Evolutionary conservation across 2,329 filamentous ascomycete genomes (phyloP).

Genomic region (Xylariaceae sp.): DNA sequence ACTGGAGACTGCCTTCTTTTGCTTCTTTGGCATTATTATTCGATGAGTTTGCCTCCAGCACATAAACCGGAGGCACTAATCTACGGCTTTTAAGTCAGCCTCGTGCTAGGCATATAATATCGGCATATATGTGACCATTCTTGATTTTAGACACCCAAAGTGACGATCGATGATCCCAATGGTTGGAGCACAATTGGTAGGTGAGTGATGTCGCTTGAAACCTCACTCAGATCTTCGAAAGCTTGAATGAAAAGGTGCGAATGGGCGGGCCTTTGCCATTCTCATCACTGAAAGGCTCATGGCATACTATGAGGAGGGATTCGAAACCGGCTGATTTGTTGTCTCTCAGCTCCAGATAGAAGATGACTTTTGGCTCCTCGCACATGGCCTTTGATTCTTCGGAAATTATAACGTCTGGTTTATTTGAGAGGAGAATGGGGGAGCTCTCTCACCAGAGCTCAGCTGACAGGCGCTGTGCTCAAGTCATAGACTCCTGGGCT

Average conservation of each 20-base stretch:
- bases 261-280: conserved; percentile 5
- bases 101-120: conserved; percentile 10
- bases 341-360: conserved; percentile 8
- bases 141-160: conserved; percentile 7
- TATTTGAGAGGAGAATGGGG: conserved; percentile 7
- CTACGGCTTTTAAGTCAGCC: conserved; percentile 5
- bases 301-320: conserved; percentile 6
- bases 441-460: conserved; percentile 8
- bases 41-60: too few species aligned
- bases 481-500: neutral
- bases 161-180: conserved; percentile 9
- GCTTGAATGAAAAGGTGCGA: conserved; percentile 8
- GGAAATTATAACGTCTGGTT: conserved; percentile 6
- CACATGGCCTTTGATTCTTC: conserved; percentile 2
- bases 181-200: conserved; percentile 6
- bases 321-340: conserved; percentile 8
- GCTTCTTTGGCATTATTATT: too few species aligned
- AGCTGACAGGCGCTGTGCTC: conserved; percentile 5
- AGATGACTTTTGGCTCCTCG: conserved; percentile 5
- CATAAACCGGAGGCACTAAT: too few species aligned
- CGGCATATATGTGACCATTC: conserved; percentile 7
- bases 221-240: conserved; percentile 8
- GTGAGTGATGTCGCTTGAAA: conserved; percentile 6
- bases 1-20: too few species aligned
- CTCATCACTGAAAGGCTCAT: conserved; percentile 2